Evolutionary conservation across 2,329 filamentous ascomycete genomes (phyloP).

Genomic region (Colletotrichum acutatum): DNA sequence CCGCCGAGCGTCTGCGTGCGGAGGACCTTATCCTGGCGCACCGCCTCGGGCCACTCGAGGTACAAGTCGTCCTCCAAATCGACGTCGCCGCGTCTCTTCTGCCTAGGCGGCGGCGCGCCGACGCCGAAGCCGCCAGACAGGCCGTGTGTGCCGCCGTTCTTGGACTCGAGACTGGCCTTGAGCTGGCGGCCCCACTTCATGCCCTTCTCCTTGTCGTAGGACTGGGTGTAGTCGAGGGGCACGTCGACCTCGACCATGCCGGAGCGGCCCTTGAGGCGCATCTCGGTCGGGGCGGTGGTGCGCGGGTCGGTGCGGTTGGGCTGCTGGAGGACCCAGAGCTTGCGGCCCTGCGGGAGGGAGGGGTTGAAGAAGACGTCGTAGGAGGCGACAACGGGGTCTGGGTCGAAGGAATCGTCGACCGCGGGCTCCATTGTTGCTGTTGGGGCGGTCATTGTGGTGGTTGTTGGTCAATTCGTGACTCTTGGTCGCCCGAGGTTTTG

Average conservation of each 20-base stretch:
- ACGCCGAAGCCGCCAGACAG: constrained; percentile 79
- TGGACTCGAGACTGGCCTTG: constrained; percentile 66
- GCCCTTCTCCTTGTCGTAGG: constrained; percentile 88
- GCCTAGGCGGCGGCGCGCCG: constrained; percentile 56
- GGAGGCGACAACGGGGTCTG: constrained; percentile 76
- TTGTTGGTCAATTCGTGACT: constrained; percentile 3
- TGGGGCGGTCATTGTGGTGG: constrained; percentile 22
- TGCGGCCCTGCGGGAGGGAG: constrained; percentile 67
- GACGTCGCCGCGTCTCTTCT: constrained; percentile 46
- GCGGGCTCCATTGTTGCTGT: constrained; percentile 40
- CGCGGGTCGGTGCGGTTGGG: constrained; percentile 78
- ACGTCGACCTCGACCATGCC: constrained; percentile 94
- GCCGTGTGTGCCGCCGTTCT: constrained; percentile 74
- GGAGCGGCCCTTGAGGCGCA: constrained; percentile 84
- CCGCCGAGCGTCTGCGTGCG: constrained; percentile 87
- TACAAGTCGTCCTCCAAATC: constrained; percentile 58
- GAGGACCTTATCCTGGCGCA: constrained; percentile 77
- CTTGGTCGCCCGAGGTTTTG: neutral
- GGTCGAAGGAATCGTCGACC: constrained; percentile 48
- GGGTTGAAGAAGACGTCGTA: constrained; percentile 93
- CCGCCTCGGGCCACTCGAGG: constrained; percentile 74
- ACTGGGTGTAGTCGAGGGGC: constrained; percentile 76
- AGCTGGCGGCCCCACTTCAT: constrained; percentile 85
- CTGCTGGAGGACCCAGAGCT: constrained; percentile 88
- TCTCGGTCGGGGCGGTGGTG: constrained; percentile 68